Base-by-base conservation (phyloP, 331 rosid genomes). In the Cydonia oblonga region DNA sequence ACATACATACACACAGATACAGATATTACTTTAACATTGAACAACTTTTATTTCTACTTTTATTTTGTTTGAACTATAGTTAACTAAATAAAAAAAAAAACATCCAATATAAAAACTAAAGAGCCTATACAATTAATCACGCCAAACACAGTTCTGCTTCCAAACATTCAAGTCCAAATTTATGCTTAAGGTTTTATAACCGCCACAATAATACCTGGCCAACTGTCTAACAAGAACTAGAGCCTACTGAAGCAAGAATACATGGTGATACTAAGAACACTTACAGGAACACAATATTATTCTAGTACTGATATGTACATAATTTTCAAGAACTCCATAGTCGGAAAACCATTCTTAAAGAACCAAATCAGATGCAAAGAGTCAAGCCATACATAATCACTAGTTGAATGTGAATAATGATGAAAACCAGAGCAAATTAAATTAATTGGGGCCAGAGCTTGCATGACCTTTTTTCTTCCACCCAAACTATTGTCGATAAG, bases 381-480 rank as follows among this genome's bases (percentile, higher is more conserved):
- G 5, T 28, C n/a, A 74, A 69, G 28, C 68, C 28, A 29, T 32
- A 20, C 46, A 54, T 19, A 49, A 49, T 32, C 44, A 61, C 69
- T n/a, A 16, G 56, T 22, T 38, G 13, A 19, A 9, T 29, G 4
- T 56, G 35, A 56, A 38, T 70, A 53, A 32, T 28, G 40, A 72
- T 38, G 44, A 40, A 61, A 61, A 57, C 54, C 58, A 69, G 52
- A 52, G 69, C 23, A 22, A 52, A 30, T 49, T 64, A 70, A 61
- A 80, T 30, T 63, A 72, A 61, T 24, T 26, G 30, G 76, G 75
- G 57, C 69, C 58, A 69, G 30, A 72, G 57, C n/a, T 71, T 67
- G 69, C 52, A 11, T 56, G 24, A 95, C 97, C 99, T 95, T 91
- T 80, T 72, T 78, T 71, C 76, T 79, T 26, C 71, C 62, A 69